These are phyloP conservation scores for Firmiana major DNA, from an alignment of 345 rosid species.

Conservation along the genomic window DNA sequence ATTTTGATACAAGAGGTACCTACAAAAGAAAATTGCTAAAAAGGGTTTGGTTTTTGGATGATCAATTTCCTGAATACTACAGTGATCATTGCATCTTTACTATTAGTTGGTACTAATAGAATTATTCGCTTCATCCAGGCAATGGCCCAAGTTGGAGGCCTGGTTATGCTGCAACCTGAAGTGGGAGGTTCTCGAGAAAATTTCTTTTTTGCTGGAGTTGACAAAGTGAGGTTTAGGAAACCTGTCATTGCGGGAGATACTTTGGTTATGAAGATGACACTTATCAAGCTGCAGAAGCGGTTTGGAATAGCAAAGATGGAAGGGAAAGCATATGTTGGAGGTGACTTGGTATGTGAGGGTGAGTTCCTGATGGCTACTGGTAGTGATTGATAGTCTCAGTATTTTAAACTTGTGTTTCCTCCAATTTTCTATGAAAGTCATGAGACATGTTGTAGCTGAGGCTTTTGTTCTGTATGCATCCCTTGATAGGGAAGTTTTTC, in stretches of 20 bases:
- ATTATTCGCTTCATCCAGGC: constrained; percentile 47
- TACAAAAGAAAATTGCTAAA: background rate
- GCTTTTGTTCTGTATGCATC: background rate
- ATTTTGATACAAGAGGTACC: background rate
- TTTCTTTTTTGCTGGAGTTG: constrained; percentile 93
- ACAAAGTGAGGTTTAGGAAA: constrained; percentile 90
- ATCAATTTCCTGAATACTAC: background rate
- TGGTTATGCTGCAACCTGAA: constrained; percentile 92
- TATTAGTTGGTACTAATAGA: background rate
- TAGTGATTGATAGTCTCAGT: constrained; percentile 28
- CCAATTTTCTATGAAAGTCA: background rate
- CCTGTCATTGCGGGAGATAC: constrained; percentile 98
- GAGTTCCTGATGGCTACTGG: constrained; percentile 93
- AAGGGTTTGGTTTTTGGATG: background rate
- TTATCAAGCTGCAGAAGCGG: constrained; percentile 75
- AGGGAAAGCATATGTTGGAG: constrained; percentile 93
- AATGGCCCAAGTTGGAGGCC: constrained; percentile 95
- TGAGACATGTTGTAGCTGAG: background rate
- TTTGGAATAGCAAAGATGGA: constrained; percentile 97
- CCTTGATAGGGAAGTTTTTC: background rate
- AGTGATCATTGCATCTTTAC: background rate
- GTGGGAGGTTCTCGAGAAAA: constrained; percentile 74
- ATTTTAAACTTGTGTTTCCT: background rate
- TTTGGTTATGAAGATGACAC: constrained; percentile 94
- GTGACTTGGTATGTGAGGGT: constrained; percentile 80